Conservation (phyloP, 176 grass and related monocot genomes). For the Cymbopogon citratus region DNA sequence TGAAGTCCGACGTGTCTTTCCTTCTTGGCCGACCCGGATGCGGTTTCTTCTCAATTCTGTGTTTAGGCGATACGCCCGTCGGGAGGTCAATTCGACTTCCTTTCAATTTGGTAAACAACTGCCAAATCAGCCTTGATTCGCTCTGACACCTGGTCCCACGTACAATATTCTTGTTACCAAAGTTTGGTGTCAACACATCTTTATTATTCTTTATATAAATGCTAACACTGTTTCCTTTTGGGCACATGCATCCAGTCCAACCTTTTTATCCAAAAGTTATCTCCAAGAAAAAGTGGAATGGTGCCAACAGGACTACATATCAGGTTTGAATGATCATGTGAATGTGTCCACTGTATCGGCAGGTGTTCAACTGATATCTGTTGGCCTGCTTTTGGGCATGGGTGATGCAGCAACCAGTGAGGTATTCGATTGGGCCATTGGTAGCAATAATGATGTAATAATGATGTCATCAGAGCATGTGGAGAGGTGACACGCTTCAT, state of each 20-base stretch:
- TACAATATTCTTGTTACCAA: too few relatives aligned
- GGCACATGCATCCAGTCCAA: neutral
- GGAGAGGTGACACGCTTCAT: neutral
- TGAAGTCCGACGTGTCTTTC: too few relatives aligned
- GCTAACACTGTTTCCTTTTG: neutral
- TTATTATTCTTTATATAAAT: too few relatives aligned
- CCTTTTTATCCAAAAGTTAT: neutral
- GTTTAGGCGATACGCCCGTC: too few relatives aligned
- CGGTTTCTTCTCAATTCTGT: too few relatives aligned
- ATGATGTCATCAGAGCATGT: neutral
- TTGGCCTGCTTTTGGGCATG: constrained; percentile 20
- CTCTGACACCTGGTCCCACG: too few relatives aligned
- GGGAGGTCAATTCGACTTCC: too few relatives aligned
- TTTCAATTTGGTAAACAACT: too few relatives aligned
- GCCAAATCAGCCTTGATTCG: too few relatives aligned
- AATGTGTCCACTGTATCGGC: neutral
- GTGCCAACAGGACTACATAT: neutral
- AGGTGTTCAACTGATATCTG: neutral
- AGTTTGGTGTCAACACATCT: too few relatives aligned
- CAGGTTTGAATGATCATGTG: constrained; percentile 21
- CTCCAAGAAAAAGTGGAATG: neutral
- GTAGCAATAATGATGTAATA: neutral
- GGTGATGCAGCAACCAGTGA: constrained; percentile 33
- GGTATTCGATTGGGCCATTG: constrained; percentile 28
- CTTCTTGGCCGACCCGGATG: too few relatives aligned